Base-by-base conservation (phyloP, 2,329 filamentous ascomycete genomes). In the Epichloe aotearoae region DNA sequence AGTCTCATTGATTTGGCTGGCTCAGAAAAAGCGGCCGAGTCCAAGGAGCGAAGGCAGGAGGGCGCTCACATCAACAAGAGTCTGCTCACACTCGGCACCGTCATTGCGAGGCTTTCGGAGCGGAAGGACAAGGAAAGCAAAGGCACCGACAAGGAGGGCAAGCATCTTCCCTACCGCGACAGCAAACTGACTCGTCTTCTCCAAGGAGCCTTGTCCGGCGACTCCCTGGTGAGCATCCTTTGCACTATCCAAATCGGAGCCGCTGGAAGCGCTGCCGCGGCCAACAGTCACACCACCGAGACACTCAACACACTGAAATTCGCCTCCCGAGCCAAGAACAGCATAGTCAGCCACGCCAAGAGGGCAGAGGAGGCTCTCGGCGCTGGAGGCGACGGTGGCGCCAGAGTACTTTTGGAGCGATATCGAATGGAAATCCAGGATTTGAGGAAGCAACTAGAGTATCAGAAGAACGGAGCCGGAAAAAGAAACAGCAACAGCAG, bases 11-110 rank as follows among this genome's bases (percentile, higher is more conserved):
- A 98, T 76, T 73, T 98, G 58, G 93, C 93, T 50, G 93, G 93
- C 39, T 97, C 93, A 0, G 93, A 98, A 65, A 88, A 91, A 67
- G 93, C 93, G 40, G 93, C 93, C 3, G 93, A 97, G 61, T 86
- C 84, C 50, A 98, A 97, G 65, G 93, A 97, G 69, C 81, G 93
- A 49, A 80, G 93, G 44, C 88, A 88, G 15, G 93, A 98, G 69
- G 93, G 93, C 55, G 91, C 91, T 12, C 93, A 98, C 64, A 98
- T 98, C 70, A 98, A 98, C 74, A 97, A 97, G 71, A 96, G 89
- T 66, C 71, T 98, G 62, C 79, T 98, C 52, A 98, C 93, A 0
- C 73, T 98, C 3, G 93, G 93, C 48, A 98, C 88, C 1, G 93
- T 98, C 61, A 96, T 98, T 64, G 86, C 88, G 11, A 86, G 86